These are phyloP conservation scores for Fusarium irregulare DNA, from an alignment of 2,329 filamentous ascomycete genomes.

Conservation along the genomic window DNA sequence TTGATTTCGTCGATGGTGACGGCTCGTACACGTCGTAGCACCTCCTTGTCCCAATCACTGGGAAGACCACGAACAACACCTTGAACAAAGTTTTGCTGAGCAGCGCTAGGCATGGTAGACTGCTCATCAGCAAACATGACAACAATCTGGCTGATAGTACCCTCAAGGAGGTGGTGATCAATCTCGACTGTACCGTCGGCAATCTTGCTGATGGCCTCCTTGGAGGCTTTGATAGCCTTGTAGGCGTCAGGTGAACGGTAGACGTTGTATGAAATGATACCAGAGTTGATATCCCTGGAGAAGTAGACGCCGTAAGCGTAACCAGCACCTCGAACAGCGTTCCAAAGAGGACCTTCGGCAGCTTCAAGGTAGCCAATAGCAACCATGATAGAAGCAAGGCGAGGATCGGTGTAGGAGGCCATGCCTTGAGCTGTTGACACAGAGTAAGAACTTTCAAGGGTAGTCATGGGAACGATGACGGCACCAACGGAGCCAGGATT, in stretches of 20 bases:
- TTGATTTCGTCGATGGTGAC: conserved; percentile 83
- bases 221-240: conserved; percentile 84
- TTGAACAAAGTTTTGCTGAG: conserved; percentile 83
- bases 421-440: conserved; percentile 81
- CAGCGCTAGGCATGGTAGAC: conserved; percentile 83
- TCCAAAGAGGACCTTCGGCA: conserved; percentile 94
- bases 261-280: conserved; percentile 84
- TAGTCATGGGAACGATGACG: conserved; percentile 88
- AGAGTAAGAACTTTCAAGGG: conserved; percentile 91
- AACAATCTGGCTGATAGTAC: conserved; percentile 90
- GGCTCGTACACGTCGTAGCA: conserved; percentile 80
- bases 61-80: conserved; percentile 81
- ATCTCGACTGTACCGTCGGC: conserved; percentile 77
- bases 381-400: conserved; percentile 85
- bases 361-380: conserved; percentile 92
- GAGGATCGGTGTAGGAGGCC: conserved; percentile 78
- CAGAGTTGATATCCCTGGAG: conserved; percentile 79
- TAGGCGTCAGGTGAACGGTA: conserved; percentile 91
- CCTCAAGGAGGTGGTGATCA: conserved; percentile 86
- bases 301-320: conserved; percentile 92
- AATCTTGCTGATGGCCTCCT: conserved; percentile 78
- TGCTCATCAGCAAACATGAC: conserved; percentile 89
- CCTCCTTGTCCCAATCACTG: conserved; percentile 79
- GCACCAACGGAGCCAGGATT: conserved; percentile 79
- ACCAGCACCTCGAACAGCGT: conserved; percentile 89